Conservation (phyloP, 305 asterid genomes). For the Solanum hybrid region DNA sequence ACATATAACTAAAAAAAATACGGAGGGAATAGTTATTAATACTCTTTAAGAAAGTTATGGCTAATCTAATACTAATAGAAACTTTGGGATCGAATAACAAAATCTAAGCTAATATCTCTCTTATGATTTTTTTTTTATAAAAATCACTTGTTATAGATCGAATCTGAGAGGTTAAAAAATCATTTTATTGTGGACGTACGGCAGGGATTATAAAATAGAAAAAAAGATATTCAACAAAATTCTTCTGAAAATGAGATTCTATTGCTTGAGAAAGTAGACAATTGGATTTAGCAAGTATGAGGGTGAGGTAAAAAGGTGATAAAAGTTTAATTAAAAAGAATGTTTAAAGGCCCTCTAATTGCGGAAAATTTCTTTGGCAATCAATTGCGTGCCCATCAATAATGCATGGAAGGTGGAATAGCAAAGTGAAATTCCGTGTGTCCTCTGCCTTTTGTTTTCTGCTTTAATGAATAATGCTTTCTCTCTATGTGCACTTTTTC, state of each 20-base stretch:
- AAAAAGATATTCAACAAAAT: background rate
- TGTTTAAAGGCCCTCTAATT: background rate
- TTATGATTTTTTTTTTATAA: background rate
- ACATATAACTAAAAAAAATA: background rate
- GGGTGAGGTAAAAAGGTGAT: background rate
- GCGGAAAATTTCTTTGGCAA: background rate
- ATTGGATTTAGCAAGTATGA: background rate
- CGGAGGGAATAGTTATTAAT: background rate
- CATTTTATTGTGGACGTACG: background rate
- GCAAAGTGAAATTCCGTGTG: slow-evolving; percentile 7
- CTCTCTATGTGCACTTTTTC: background rate
- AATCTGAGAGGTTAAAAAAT: background rate
- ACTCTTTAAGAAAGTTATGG: background rate
- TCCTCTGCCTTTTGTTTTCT: background rate
- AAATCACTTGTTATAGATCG: background rate
- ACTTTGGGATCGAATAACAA: background rate
- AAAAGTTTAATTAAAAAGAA: background rate
- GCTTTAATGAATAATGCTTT: background rate
- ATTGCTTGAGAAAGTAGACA: background rate
- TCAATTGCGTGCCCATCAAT: slow-evolving; percentile 4
- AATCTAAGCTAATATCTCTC: background rate
- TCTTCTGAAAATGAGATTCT: background rate
- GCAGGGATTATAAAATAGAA: background rate
- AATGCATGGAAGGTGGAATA: background rate
- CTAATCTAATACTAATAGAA: background rate